A percentile compares a stretch with the other conserved stretches of the same genome.
phyloP scores from a whole-genome alignment of 371 early-diverging fungal species.

The Rhizomucor pusillus region DNA sequence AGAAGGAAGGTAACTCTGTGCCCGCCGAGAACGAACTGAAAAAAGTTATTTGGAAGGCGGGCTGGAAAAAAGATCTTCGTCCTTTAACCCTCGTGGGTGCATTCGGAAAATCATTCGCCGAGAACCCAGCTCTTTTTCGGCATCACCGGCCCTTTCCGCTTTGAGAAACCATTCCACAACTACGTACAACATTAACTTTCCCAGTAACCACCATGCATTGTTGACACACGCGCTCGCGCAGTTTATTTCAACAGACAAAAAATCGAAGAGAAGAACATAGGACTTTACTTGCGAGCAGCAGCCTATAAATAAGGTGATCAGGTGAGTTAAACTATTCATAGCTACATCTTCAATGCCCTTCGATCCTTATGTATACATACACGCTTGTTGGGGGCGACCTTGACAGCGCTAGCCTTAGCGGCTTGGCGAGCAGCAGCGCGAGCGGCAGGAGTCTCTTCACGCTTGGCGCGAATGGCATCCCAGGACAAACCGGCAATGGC shows the following conservation, averaged over 20 bases:
- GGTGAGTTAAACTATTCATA: not conserved
- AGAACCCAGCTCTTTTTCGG: no score
- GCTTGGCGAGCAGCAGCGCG: constrained; percentile 90
- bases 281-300: not conserved
- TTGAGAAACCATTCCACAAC: no score
- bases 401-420: constrained; percentile 72
- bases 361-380: not conserved
- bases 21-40: no score
- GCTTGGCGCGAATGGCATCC: constrained; percentile 95
- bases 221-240: no score
- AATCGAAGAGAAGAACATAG: not conserved
- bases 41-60: no score
- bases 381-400: not conserved
- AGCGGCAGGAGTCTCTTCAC: constrained; percentile 92
- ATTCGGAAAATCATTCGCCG: no score
- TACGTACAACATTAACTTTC: no score
- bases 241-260: constrained; percentile 1
- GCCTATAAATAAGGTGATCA: not conserved
- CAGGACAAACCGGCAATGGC: constrained; percentile 93
- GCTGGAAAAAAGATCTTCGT: no score
- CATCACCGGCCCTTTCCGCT: no score
- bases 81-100: no score
- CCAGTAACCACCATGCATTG: no score
- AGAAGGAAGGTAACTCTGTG: no score
- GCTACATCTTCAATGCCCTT: not conserved